phyloP scores from a whole-genome alignment of 2,329 filamentous ascomycete species.

The Penicillium sp. region DNA sequence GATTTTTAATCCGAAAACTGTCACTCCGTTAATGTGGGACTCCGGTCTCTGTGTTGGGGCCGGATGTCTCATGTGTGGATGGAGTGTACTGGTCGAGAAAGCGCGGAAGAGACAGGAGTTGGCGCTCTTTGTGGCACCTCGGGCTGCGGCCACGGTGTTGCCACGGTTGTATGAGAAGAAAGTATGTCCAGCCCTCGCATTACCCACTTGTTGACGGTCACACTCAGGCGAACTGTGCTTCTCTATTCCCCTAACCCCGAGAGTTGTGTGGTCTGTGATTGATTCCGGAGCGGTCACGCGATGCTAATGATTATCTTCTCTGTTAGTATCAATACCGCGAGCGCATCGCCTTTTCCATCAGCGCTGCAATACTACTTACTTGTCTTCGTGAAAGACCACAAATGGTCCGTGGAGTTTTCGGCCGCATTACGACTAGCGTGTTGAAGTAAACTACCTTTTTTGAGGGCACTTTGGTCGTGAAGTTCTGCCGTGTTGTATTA shows the following conservation, averaged over 20 bases:
- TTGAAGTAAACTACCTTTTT: conserved; percentile 19
- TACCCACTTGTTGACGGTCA: conserved; percentile 19
- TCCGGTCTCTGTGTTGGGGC: conserved; percentile 65
- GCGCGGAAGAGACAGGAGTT: conserved; percentile 68
- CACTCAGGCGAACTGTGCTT: conserved; percentile 13
- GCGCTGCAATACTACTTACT: conserved; percentile 69
- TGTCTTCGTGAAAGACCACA: conserved; percentile 62
- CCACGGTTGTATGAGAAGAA: conserved; percentile 66
- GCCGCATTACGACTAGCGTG: conserved; percentile 48
- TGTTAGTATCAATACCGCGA: conserved; percentile 66
- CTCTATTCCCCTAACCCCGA: neutral
- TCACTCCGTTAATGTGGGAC: conserved; percentile 59
- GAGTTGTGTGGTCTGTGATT: conserved; percentile 6
- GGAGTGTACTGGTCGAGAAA: conserved; percentile 75
- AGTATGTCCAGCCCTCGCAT: conserved; percentile 28
- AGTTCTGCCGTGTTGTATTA: conserved; percentile 5
- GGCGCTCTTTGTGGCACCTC: conserved; percentile 75
- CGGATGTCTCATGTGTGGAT: conserved; percentile 75
- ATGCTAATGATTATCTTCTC: conserved; percentile 20
- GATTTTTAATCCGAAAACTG: conserved; percentile 58
- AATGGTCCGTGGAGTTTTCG: conserved; percentile 68
- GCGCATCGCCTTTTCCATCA: conserved; percentile 64
- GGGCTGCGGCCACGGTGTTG: conserved; percentile 72
- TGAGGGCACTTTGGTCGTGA: neutral
- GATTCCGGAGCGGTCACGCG: conserved; percentile 7